phyloP scores from a whole-genome alignment of 345 rosid species.

The Geranium brycei region DNA sequence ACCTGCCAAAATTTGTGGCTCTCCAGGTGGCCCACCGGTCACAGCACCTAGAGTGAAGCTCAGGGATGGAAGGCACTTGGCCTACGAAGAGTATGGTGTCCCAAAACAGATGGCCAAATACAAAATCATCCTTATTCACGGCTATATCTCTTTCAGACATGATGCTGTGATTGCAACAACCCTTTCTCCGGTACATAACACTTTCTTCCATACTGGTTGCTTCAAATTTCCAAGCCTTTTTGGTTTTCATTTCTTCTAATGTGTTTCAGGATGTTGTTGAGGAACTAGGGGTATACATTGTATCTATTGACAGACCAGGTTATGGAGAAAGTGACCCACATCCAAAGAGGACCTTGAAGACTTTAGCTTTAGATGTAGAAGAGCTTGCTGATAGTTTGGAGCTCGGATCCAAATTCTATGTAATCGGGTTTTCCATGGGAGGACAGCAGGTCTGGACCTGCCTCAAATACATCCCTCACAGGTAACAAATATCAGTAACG shows the following conservation, averaged over 20 bases:
- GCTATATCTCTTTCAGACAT: conserved; percentile 26
- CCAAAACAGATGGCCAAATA: conserved; percentile 25
- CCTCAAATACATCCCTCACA: conserved; percentile 46
- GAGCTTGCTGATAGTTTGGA: conserved; percentile 35
- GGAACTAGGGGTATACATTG: conserved; percentile 23
- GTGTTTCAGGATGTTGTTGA: conserved; percentile 28
- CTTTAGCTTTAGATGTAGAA: conserved; percentile 34
- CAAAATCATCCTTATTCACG: conserved; percentile 36
- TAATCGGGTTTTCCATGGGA: conserved; percentile 42
- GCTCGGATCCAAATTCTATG: conserved; percentile 31
- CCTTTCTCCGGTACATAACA: no score
- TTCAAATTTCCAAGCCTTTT: no score
- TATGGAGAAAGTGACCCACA: conserved; percentile 45
- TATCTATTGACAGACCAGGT: conserved; percentile 40
- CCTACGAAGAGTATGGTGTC: conserved; percentile 40
- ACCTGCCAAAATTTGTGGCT: conserved; percentile 27
- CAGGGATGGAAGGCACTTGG: conserved; percentile 49
- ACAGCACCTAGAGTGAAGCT: conserved; percentile 35
- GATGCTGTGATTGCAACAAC: conserved; percentile 15
- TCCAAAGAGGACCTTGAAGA: conserved; percentile 23
- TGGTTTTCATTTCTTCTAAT: no score
- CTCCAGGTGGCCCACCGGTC: conserved; percentile 25
- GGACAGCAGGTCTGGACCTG: conserved; percentile 35
- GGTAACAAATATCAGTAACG: conserved; percentile 14
- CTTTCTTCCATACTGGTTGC: no score